These are phyloP conservation scores for Macroventuria anomochaeta DNA, from an alignment of 2,329 filamentous ascomycete species.

Conservation along the genomic window DNA sequence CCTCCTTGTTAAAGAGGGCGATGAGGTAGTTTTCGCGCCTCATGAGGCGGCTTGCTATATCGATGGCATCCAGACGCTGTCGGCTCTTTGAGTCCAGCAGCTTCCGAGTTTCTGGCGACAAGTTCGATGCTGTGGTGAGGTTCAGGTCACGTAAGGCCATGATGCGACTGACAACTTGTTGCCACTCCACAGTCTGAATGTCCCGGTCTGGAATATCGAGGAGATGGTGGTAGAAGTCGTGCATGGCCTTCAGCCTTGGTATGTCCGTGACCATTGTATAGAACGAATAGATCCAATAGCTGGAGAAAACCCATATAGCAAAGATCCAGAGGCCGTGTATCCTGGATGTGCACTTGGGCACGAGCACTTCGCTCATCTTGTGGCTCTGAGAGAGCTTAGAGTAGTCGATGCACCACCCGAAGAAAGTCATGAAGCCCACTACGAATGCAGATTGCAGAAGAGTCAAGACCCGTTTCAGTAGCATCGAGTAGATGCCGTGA, in stretches of 20 bases:
- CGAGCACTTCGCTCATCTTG: slow-evolving; percentile 64
- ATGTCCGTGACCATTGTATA: slow-evolving; percentile 77
- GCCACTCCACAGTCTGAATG: slow-evolving; percentile 94
- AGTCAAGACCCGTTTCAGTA: slow-evolving; percentile 73
- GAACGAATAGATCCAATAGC: slow-evolving; percentile 83
- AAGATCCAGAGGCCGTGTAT: slow-evolving; percentile 81
- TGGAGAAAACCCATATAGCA: slow-evolving; percentile 80
- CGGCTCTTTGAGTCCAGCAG: slow-evolving; percentile 85
- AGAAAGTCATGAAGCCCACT: slow-evolving; percentile 79
- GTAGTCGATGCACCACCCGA: slow-evolving; percentile 87
- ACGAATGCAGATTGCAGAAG: slow-evolving; percentile 84
- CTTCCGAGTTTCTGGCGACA: slow-evolving; percentile 64
- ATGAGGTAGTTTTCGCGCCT: slow-evolving; percentile 96
- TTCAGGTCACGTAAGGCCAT: slow-evolving; percentile 87
- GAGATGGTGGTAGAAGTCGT: slow-evolving; percentile 83
- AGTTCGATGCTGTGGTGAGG: slow-evolving; percentile 74
- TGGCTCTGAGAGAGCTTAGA: slow-evolving; percentile 71
- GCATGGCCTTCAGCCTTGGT: slow-evolving; percentile 75
- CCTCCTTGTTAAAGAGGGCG: slow-evolving; percentile 95
- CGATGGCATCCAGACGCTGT: slow-evolving; percentile 91
- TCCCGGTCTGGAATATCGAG: slow-evolving; percentile 84
- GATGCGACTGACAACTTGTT: slow-evolving; percentile 83
- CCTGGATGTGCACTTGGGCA: slow-evolving; percentile 74
- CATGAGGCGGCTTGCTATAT: slow-evolving; percentile 97
- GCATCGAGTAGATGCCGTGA: slow-evolving; percentile 83